phyloP scores from a whole-genome alignment of 352 stramenopile species.

The Globisporangium echinulatum region DNA sequence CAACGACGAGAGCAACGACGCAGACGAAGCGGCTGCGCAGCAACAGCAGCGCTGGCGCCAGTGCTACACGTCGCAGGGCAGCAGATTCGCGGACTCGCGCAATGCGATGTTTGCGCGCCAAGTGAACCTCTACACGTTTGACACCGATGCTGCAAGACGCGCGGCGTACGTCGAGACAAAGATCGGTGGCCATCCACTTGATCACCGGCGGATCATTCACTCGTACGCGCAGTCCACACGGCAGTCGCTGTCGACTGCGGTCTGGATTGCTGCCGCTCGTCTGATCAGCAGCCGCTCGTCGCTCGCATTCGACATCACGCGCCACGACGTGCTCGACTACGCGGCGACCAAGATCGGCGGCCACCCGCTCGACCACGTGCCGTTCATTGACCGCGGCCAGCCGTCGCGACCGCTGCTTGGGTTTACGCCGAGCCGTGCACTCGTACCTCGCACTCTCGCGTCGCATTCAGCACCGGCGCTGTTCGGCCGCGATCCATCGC shows the following conservation, averaged over 20 bases:
- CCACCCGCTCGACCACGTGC: constrained; percentile 72
- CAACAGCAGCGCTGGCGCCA: neutral
- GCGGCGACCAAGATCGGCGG: constrained; percentile 56
- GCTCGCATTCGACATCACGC: constrained; percentile 24
- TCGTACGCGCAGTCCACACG: neutral
- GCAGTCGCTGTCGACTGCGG: constrained; percentile 12
- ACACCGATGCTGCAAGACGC: constrained; percentile 12
- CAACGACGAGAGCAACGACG: neutral
- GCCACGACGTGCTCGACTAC: constrained; percentile 43
- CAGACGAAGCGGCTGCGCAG: constrained; percentile 10
- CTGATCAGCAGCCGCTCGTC: constrained; percentile 15
- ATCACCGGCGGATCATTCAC: constrained; percentile 40
- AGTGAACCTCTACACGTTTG: constrained; percentile 54
- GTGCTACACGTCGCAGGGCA: neutral
- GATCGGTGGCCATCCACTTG: constrained; percentile 69
- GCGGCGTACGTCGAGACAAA: constrained; percentile 58
- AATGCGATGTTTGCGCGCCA: constrained; percentile 25
- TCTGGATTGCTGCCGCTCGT: neutral
- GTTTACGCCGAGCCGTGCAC: constrained; percentile 15
- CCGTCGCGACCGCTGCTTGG: constrained; percentile 57
- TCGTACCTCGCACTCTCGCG: constrained; percentile 1
- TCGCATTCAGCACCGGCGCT: neutral
- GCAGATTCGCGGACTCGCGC: constrained; percentile 8
- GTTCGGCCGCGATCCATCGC: constrained; percentile 13
- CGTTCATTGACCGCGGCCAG: constrained; percentile 48